Base-by-base conservation (phyloP, 495 filamentous ascomycete species). In the Tricharina praecox region DNA sequence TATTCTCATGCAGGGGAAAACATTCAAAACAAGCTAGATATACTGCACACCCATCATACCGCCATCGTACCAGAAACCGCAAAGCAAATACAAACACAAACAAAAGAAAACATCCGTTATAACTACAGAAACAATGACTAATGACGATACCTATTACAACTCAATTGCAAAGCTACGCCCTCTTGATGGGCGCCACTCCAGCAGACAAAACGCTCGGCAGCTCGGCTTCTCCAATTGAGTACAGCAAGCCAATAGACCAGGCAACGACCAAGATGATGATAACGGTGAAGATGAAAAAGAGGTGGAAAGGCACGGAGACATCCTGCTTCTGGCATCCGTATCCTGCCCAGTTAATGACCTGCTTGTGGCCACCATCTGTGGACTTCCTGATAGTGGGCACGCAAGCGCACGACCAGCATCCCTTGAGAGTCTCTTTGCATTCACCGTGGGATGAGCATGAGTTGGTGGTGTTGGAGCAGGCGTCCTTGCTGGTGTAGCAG, bases 251-350 rank as follows among this genome's bases (percentile, higher is more conserved):
- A 55, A 97, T 73, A 4, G 75, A 76, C 63, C 76, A 78, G 13
- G 65, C 63, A 3, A 82, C 58, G 23, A 77, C 65, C 19, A 72
- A 64, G 8, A 83, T 60, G 23, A 85, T 66, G 18, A 74, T 59
- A 35, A 93, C 66, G 4, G 70, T 75, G 33, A 90, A 77, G 3
- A 77, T 73, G 3, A 74, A 68, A 54, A 97, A 68, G 32, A 97
- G 64, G 72, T 85, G 93, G 63, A 97, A 96, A 30, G 76, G 76
- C 16, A 77, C 72, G 63, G 81, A 86, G 37, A 96, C 65, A 62
- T 97, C 87, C 58, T 77, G 77, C 73, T 95, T 97, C 64, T 93
- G 79, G 66, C 90, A 97, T 50, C 79, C 79, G 25, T 75, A 65
- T 10, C 90, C 90, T 41, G 78, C 88, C 82, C 84, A 97, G 49